Conservation (phyloP, 2,329 filamentous ascomycete genomes). For the Talaromyces amestolkiae region DNA sequence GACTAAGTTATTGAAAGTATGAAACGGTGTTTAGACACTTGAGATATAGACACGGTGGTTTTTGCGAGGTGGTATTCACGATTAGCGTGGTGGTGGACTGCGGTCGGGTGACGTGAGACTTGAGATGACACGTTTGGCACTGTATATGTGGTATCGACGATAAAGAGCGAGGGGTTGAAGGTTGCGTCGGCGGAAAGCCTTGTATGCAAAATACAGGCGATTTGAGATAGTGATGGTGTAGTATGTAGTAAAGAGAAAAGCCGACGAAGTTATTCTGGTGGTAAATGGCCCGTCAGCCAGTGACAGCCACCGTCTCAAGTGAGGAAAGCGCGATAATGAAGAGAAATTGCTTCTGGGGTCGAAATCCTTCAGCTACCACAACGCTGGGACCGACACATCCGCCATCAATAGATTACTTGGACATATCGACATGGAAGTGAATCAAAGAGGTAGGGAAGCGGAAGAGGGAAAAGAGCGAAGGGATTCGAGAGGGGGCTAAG, state of each 20-base stretch:
- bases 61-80: constrained; percentile 10
- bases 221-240: not conserved
- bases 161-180: not conserved
- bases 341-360: not conserved
- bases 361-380: constrained; percentile 5
- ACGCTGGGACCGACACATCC: not conserved
- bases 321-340: not conserved
- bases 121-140: not conserved
- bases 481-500: constrained; percentile 1
- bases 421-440: not conserved
- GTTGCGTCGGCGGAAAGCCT: not conserved
- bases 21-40: not conserved
- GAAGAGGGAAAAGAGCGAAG: not conserved
- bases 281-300: not conserved
- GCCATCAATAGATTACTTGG: not conserved
- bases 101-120: constrained; percentile 10
- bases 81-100: constrained; percentile 17
- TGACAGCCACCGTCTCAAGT: constrained; percentile 2
- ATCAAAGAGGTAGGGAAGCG: not conserved
- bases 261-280: not conserved
- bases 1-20: too few relatives aligned
- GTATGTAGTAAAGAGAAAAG: not conserved
- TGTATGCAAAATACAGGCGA: not conserved
- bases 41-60: not conserved
- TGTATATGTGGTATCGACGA: not conserved